Percentiles rank a stretch among this genome's conserved stretches.
phyloP scores from a whole-genome alignment of 164 flowering plant genomes.

The Litsea cubeba region DNA sequence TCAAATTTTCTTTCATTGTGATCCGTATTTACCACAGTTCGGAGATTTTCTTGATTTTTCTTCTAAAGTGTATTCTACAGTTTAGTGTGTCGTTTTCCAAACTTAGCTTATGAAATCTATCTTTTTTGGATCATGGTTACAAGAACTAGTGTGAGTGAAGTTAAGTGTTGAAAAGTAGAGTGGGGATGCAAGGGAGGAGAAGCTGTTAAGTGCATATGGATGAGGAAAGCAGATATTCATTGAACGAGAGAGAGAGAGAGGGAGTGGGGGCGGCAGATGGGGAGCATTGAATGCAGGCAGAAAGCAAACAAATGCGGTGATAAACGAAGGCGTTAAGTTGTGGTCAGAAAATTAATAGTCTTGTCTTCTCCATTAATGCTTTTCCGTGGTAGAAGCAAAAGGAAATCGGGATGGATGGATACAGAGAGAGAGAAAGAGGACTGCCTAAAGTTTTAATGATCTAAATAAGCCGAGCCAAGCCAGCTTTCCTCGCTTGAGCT shows the following conservation, averaged over 20 bases:
- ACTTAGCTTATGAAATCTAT: neutral
- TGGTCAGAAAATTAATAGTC: conserved; percentile 34
- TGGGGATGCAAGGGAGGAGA: neutral
- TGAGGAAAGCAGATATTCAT: neutral
- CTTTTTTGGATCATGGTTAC: neutral
- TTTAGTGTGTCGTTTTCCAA: neutral
- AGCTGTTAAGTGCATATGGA: neutral
- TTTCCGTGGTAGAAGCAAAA: conserved; percentile 7
- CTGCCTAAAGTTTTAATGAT: too few relatives aligned
- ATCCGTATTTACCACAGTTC: neutral
- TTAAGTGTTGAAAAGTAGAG: neutral
- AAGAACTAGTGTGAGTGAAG: too few relatives aligned
- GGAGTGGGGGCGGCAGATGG: conserved; percentile 23
- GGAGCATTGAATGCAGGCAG: conserved; percentile 38
- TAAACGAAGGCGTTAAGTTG: conserved; percentile 43
- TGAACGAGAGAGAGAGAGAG: conserved; percentile 25
- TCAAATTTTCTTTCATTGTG: neutral
- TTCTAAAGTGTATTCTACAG: too few relatives aligned
- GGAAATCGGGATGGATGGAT: neutral
- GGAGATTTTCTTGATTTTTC: neutral
- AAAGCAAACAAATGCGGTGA: conserved; percentile 55
- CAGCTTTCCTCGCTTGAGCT: too few relatives aligned
- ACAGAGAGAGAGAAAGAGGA: neutral
- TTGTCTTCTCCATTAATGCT: conserved; percentile 50
- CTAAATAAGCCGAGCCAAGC: too few relatives aligned